phyloP scores from a whole-genome alignment of 352 stramenopile species.

The Achlya hypogyna region DNA sequence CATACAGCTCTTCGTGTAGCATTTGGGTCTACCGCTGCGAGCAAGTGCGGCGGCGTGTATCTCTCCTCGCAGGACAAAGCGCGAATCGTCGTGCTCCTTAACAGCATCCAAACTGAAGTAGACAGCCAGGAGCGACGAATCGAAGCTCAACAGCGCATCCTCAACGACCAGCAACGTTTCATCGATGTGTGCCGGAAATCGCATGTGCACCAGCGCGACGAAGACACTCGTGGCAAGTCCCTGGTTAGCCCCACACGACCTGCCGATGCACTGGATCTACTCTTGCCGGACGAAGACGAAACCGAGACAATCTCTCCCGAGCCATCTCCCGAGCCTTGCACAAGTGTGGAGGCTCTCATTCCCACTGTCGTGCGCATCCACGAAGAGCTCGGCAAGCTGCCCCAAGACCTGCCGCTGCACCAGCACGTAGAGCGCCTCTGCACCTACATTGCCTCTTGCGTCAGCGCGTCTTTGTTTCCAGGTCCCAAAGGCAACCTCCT shows the following conservation, averaged over 20 bases:
- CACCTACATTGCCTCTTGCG: background rate
- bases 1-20: too few species aligned
- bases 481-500: background rate
- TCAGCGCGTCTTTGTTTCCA: background rate
- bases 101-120: background rate
- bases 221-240: background rate
- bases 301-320: background rate
- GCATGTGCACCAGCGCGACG: background rate
- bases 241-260: background rate
- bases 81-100: constrained; percentile 1
- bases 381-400: background rate
- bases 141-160: background rate
- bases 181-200: background rate
- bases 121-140: background rate
- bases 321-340: background rate
- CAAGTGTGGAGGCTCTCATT: background rate
- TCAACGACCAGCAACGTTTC: constrained; percentile 1
- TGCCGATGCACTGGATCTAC: too few species aligned
- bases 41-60: background rate
- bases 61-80: background rate
- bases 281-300: too few species aligned
- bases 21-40: too few species aligned
- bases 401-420: background rate
- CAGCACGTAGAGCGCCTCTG: background rate
- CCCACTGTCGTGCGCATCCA: background rate